These are phyloP conservation scores for Calocybe gangraenosa DNA, from an alignment of 768 basidiomycete species.

Conservation along the genomic window DNA sequence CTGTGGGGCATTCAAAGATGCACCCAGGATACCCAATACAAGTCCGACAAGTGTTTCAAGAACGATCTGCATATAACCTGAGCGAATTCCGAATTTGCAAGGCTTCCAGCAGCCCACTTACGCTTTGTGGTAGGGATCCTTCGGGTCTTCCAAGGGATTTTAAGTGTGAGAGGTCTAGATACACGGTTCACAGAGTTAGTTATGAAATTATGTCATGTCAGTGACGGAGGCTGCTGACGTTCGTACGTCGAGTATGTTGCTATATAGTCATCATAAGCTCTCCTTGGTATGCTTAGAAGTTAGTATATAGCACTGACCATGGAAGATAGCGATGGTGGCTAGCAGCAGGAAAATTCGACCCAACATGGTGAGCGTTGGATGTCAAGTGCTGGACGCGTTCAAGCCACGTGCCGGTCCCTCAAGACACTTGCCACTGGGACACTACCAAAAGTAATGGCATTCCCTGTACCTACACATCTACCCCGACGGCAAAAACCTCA, in stretches of 20 bases:
- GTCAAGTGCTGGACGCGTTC: slow-evolving; percentile 12
- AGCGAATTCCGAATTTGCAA: not conserved
- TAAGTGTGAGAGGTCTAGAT: slow-evolving; percentile 65
- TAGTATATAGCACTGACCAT: slow-evolving; percentile 36
- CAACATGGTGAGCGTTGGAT: slow-evolving; percentile 32
- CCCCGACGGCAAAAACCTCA: slow-evolving; percentile 57
- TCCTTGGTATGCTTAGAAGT: slow-evolving; percentile 4
- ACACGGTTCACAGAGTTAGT: slow-evolving; percentile 3
- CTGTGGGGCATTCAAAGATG: slow-evolving; percentile 61
- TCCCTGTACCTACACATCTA: slow-evolving; percentile 67
- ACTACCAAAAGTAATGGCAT: slow-evolving; percentile 51
- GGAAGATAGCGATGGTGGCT: slow-evolving; percentile 46
- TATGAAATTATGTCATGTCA: slow-evolving; percentile 1
- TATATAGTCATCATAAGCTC: slow-evolving; percentile 22
- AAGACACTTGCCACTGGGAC: slow-evolving; percentile 12
- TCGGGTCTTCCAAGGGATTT: slow-evolving; percentile 75
- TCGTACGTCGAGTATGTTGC: slow-evolving; percentile 82
- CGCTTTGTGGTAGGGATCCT: slow-evolving; percentile 60
- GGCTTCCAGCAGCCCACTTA: slow-evolving; percentile 24
- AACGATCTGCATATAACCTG: slow-evolving; percentile 45
- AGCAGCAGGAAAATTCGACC: slow-evolving; percentile 42
- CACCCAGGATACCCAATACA: slow-evolving; percentile 67
- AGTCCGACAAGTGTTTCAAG: slow-evolving; percentile 63
- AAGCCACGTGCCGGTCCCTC: slow-evolving; percentile 13
- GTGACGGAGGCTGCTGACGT: slow-evolving; percentile 40